Evolutionary conservation across 2,329 filamentous ascomycete species (phyloP).

Genomic region (Xylaria hypoxylon): DNA sequence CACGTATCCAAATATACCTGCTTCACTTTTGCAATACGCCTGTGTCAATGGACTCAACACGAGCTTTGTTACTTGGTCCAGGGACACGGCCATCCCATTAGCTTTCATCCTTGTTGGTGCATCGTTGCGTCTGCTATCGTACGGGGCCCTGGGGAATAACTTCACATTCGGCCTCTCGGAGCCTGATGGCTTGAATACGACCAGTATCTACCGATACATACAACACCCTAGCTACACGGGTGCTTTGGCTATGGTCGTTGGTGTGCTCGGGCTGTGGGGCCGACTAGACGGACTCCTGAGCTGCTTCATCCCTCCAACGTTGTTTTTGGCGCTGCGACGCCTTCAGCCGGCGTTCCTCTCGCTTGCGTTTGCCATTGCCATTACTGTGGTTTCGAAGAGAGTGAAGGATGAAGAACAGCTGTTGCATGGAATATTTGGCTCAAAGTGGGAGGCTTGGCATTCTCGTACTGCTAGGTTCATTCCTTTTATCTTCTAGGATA

Average conservation of each 20-base stretch:
- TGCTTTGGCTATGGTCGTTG: conserved; percentile 51
- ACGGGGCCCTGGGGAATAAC: conserved; percentile 59
- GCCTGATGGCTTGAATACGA: conserved; percentile 60
- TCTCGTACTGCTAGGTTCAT: conserved; percentile 60
- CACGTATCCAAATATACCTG: conserved; percentile 26
- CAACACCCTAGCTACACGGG: conserved; percentile 67
- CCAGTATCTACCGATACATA: conserved; percentile 61
- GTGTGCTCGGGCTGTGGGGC: conserved; percentile 51
- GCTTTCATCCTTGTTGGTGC: conserved; percentile 51
- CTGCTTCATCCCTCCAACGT: conserved; percentile 54
- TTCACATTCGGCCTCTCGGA: conserved; percentile 65
- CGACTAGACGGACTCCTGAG: conserved; percentile 54
- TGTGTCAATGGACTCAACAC: conserved; percentile 50
- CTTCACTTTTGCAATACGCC: conserved; percentile 47
- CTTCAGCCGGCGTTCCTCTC: conserved; percentile 24
- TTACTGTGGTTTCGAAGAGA: conserved; percentile 50
- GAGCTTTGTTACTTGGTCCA: conserved; percentile 53
- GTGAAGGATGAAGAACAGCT: conserved; percentile 64
- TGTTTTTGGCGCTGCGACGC: conserved; percentile 30
- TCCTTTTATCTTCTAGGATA: conserved; percentile 55
- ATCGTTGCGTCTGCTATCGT: conserved; percentile 53
- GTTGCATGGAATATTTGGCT: conserved; percentile 60
- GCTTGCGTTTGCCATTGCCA: conserved; percentile 43
- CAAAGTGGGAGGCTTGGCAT: conserved; percentile 63
- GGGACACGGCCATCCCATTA: conserved; percentile 52